Evolutionary conservation across 2,329 filamentous ascomycete species (phyloP).

Genomic region (Zasmidium cellare): DNA sequence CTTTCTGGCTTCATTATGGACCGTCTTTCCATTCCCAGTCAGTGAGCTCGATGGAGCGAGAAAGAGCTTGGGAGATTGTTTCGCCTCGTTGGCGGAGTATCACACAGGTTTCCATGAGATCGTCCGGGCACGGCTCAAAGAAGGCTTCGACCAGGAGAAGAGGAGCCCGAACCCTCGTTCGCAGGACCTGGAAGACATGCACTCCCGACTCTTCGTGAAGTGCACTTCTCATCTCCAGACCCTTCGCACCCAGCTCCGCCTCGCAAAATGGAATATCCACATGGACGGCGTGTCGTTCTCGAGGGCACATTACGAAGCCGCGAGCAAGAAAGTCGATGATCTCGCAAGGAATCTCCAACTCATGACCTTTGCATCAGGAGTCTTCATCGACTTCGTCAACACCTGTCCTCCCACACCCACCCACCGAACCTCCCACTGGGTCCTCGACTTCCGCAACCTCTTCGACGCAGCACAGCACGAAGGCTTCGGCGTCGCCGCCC

Average conservation of each 20-base stretch:
- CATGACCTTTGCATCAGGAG: not conserved
- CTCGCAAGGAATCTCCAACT: not conserved
- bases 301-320: not conserved
- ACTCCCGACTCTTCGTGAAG: not conserved
- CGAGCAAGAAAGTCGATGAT: not conserved
- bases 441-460: not conserved
- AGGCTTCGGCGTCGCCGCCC: not conserved
- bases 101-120: not conserved
- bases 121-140: not conserved
- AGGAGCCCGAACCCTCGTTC: not conserved
- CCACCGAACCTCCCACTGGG: not conserved
- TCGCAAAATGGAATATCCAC: not conserved
- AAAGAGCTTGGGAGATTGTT: not conserved
- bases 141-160: not conserved
- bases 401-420: not conserved
- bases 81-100: not conserved
- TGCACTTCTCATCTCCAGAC: not conserved
- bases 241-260: not conserved
- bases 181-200: not conserved
- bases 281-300: not conserved
- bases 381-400: not conserved
- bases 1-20: not conserved
- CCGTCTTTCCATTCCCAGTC: not conserved
- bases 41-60: not conserved
- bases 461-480: not conserved